A percentile compares a stretch with the other conserved stretches of the same genome.
Conservation (phyloP, 352 stramenopile genomes). For the Elongisporangium prolatum region DNA sequence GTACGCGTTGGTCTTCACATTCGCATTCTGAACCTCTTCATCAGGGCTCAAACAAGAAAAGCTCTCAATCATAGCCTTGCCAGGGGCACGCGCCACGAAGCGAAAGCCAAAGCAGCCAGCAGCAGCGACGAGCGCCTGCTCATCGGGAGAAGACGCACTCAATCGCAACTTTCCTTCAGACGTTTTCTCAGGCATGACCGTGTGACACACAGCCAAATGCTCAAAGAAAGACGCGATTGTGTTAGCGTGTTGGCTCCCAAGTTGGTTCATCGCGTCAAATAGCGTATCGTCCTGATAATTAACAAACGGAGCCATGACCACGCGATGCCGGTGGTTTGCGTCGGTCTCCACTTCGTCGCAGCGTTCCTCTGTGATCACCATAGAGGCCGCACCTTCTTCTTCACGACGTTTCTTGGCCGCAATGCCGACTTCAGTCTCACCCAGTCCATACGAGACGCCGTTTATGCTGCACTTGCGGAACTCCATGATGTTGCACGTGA, state of each 20-base stretch:
- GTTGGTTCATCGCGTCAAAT: conserved; percentile 50
- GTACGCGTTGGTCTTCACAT: conserved; percentile 43
- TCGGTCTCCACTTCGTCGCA: conserved; percentile 32
- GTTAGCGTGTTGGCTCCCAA: conserved; percentile 34
- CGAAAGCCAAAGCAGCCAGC: conserved; percentile 82
- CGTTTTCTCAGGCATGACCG: conserved; percentile 96
- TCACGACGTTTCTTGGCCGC: conserved; percentile 59
- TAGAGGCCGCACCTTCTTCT: conserved; percentile 23
- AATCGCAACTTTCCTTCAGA: conserved; percentile 79
- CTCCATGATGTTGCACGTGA: conserved; percentile 96
- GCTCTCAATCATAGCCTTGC: conserved; percentile 71
- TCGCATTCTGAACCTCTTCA: conserved; percentile 1
- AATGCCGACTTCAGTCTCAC: conserved; percentile 83
- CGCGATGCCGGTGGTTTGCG: conserved; percentile 28
- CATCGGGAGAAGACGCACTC: conserved; percentile 90
- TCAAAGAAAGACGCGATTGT: conserved; percentile 79
- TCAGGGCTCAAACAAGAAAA: conserved; percentile 54
- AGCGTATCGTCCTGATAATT: conserved; percentile 85
- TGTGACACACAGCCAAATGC: conserved; percentile 92
- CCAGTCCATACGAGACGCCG: conserved; percentile 89
- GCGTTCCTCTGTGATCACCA: conserved; percentile 19
- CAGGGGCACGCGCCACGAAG: conserved; percentile 63
- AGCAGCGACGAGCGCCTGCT: conserved; percentile 84
- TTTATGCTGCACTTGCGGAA: conserved; percentile 97
- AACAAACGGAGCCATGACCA: conserved; percentile 74